Evolutionary conservation across 2,329 filamentous ascomycete genomes (phyloP).

Genomic region (Penicillium sp.): DNA sequence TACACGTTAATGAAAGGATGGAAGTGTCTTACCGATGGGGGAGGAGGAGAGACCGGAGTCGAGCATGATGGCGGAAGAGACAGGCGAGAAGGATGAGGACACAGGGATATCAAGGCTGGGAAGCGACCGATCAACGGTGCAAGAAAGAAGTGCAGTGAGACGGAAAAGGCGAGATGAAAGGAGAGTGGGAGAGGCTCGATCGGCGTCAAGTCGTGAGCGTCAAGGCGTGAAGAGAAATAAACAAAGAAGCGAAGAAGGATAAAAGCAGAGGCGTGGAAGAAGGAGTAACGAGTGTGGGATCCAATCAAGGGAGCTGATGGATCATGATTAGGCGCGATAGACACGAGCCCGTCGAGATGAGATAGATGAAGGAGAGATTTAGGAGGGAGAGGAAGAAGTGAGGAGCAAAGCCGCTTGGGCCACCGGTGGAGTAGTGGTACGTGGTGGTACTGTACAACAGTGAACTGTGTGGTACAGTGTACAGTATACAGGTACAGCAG

Average conservation of each 20-base stretch:
- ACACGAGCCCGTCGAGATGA: slow-evolving; percentile 10
- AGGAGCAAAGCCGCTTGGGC: too few relatives aligned
- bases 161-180: not conserved
- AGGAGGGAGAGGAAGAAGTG: not conserved
- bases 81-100: not conserved
- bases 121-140: slow-evolving; percentile 28
- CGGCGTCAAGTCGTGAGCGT: slow-evolving; percentile 43
- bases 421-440: slow-evolving; percentile 3
- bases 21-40: not conserved
- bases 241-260: slow-evolving; percentile 4
- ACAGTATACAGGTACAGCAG: too few relatives aligned
- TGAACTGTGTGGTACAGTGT: not conserved
- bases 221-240: slow-evolving; percentile 27
- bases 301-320: slow-evolving; percentile 20
- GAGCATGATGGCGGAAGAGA: slow-evolving; percentile 34
- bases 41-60: slow-evolving; percentile 24
- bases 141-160: slow-evolving; percentile 8
- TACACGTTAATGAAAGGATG: too few relatives aligned
- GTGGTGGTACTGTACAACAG: not conserved
- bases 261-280: slow-evolving; percentile 28
- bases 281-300: slow-evolving; percentile 5
- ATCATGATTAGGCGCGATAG: slow-evolving; percentile 29
- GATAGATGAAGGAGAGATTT: not conserved
- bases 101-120: not conserved
- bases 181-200: slow-evolving; percentile 34